Evolutionary conservation across 1,284 basidiomycete species (phyloP), one percentile per base, ranked within the genome.

Genomic region (Ustilago curta): DNA sequence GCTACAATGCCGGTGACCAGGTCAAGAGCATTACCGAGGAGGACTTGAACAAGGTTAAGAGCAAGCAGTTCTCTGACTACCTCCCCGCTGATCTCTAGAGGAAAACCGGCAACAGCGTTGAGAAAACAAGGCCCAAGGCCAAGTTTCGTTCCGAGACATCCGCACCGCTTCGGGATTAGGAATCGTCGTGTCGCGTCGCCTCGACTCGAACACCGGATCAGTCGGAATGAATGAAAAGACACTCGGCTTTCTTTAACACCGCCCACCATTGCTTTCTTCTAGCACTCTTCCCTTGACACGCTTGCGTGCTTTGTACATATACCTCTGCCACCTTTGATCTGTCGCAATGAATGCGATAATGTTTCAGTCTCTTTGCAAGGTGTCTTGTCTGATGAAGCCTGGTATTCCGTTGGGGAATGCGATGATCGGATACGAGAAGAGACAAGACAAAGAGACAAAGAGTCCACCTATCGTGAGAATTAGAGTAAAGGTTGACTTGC

Each of bases 31-130:
- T 82, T 47, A 80, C 79, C 47, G 76, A 79, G 53, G 77, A 76
- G 16, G 77, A 80, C 43, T 57, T 80, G 35, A 63, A 73, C 63
- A 79, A 79, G 70, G 79, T 80, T 48, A 71, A 76, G 64, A 73
- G 69, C 69, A 80, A 79, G 77, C 77, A 79, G 54, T 72, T 55
- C 70, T 72, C 67, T 43, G 77, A 80, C 47, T 80, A 80, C 65
- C 55, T 80, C 2, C 79, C 79, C 27, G 64, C 68, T 37, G 73
- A 70, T 47, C 63, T 76, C 42, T 74, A 35, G 58, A 37, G 11
- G 7, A 4, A 3, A 18, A 9, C 27, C 16, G 31, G 3, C 35
- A 37, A 37, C 27, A 14, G 12, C 16, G 35, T 37, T 9, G n/a
- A n/a, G n/a, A n/a, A 9, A 37, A 12, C 5, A 16, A 43, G 7